Conservation (phyloP, 2,329 filamentous ascomycete species). For the Cucurbitaria berberidis region DNA sequence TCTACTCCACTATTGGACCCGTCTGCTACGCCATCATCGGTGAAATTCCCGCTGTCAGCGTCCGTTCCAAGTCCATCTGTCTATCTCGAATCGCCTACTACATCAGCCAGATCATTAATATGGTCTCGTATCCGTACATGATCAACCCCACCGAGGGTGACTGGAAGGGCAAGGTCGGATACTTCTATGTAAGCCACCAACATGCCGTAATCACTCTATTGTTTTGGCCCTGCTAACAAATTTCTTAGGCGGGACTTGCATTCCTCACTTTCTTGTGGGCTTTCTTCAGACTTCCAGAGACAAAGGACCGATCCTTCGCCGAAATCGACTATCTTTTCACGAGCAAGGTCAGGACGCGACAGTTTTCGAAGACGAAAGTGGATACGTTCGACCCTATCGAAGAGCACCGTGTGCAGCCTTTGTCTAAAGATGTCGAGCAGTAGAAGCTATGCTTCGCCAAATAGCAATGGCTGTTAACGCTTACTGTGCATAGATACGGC, state of each 20-base stretch:
- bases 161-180: slow-evolving; percentile 32
- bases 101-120: slow-evolving; percentile 30
- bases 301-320: slow-evolving; percentile 28
- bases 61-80: slow-evolving; percentile 89
- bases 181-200: slow-evolving; percentile 32
- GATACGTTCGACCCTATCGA: too few species aligned
- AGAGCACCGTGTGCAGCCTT: too few species aligned
- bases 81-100: slow-evolving; percentile 64
- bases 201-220: too few species aligned
- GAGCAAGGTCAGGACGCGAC: slow-evolving; percentile 30
- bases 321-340: slow-evolving; percentile 32
- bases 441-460: too few species aligned
- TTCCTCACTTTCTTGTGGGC: slow-evolving; percentile 28
- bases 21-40: slow-evolving; percentile 86
- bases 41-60: slow-evolving; percentile 77
- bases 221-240: too few species aligned
- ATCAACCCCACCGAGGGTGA: slow-evolving; percentile 32
- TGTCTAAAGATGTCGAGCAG: too few species aligned
- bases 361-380: slow-evolving; percentile 17
- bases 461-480: too few species aligned
- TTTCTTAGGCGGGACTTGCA: too few species aligned
- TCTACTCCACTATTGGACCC: slow-evolving; percentile 73
- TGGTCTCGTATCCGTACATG: slow-evolving; percentile 34
- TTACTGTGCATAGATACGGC: too few species aligned
- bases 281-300: slow-evolving; percentile 32